phyloP scores from a whole-genome alignment of 345 rosid genomes.

The Corchorus capsularis region DNA sequence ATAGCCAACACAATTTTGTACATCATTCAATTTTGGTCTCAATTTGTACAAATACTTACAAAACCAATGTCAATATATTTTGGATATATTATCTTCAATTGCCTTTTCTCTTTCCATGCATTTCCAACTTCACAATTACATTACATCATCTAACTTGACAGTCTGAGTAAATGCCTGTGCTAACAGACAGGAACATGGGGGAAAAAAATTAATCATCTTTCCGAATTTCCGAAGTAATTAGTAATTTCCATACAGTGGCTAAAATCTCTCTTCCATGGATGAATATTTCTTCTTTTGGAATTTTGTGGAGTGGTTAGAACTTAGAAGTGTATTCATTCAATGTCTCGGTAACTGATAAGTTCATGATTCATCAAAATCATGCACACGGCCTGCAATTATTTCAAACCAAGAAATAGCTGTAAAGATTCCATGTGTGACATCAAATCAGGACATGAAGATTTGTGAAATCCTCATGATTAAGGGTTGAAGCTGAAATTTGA shows the following conservation, averaged over 20 bases:
- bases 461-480: not conserved
- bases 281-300: not conserved
- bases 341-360: not conserved
- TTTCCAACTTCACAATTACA: not conserved
- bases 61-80: not conserved
- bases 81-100: constrained; percentile 5
- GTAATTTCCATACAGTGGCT: not conserved
- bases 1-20: not conserved
- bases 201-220: no score
- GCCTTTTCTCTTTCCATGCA: not conserved
- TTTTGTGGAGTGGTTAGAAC: not conserved
- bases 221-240: not conserved
- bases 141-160: not conserved
- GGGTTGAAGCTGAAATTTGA: no score
- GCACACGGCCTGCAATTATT: constrained; percentile 2
- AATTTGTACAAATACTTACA: not conserved
- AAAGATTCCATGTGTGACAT: not conserved
- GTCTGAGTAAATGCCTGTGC: no score
- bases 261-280: not conserved
- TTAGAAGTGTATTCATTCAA: not conserved
- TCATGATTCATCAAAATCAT: not conserved
- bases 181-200: no score
- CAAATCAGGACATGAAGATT: not conserved
- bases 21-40: not conserved
- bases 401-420: not conserved